Base-by-base conservation (phyloP, 441 rosid species). In the Erysimum cheiri region DNA sequence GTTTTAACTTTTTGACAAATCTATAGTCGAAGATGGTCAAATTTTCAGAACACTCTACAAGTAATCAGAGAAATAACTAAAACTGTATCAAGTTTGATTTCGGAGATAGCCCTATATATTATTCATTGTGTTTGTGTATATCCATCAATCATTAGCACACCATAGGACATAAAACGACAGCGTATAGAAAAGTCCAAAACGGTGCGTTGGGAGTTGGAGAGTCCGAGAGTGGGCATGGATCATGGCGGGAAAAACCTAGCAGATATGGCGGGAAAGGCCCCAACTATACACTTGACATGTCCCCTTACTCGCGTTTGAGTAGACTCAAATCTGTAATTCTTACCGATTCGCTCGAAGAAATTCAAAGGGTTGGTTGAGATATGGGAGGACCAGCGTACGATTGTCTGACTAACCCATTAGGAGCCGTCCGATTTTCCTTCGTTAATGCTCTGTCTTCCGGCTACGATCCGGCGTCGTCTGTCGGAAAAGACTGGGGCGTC, bases 321-420 rank as follows among this genome's bases (percentile, higher is more conserved):
- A 46, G 43, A 22, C 36, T 36, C 56, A 12, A 47, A 41, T 73
- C 56, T 40, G 17, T 49, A 58, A 39, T 64, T 43, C 44, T 64
- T 5, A 26, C 66, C 13, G 35, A 56, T n/a, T 19, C 55, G 14
- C 69, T 53, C 19, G 8, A 28, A 41, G 32, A 26, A 32, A 22
- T 22, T 46, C 55, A n/a, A 22, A 48, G 37, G 1, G 43, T 39
- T 5, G 29, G 9, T 17, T 17, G 70, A 64, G 75, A 76, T 64
- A 92, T 94, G 98, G 99, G 84, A 3, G 98, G 99, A 41, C 86
- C 84, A 6, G 80, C 77, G 40, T 91, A 86, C 76, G 99, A 94
- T 84, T 90, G 88, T 84, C 48, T 87, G 22, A 83, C 77, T 40
- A 94, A 94, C 69, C 99, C 99, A 3, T 80, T 90, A 24, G 99